phyloP scores from a whole-genome alignment of 192 early-diverging fungal species.

The Neocallimastix lanati region DNA sequence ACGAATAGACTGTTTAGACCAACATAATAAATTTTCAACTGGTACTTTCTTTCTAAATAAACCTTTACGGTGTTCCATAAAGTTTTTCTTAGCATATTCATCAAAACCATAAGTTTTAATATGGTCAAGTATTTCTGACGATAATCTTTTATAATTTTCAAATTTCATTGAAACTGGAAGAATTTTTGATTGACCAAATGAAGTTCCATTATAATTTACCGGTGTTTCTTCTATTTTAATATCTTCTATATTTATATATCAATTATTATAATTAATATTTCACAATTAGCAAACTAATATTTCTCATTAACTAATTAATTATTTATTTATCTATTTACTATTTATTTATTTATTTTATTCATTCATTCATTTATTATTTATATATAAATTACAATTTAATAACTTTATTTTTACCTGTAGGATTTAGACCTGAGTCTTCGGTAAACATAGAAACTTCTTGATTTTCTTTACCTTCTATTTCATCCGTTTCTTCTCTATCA shows the following conservation, averaged over 20 bases:
- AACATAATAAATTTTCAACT: constrained; percentile 69
- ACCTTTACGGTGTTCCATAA: constrained; percentile 70
- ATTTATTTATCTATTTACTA: too few species aligned
- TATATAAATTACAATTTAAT: too few species aligned
- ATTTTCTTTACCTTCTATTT: neutral
- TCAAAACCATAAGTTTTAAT: constrained; percentile 61
- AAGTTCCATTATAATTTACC: neutral
- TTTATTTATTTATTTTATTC: too few species aligned
- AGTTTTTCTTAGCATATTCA: constrained; percentile 80
- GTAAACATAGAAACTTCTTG: neutral
- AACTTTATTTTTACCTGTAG: too few species aligned
- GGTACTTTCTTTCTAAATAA: constrained; percentile 59
- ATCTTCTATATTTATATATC: too few species aligned
- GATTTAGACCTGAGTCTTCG: neutral
- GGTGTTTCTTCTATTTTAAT: neutral
- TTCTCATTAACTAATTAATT: too few species aligned
- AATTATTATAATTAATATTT: too few species aligned
- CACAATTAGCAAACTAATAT: too few species aligned
- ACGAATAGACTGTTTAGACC: constrained; percentile 6
- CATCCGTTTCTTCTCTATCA: neutral
- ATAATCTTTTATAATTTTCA: neutral
- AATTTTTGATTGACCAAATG: neutral
- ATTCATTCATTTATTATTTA: too few species aligned
- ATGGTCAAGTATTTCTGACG: constrained; percentile 23
- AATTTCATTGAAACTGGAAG: neutral